Conservation (phyloP, 495 filamentous ascomycete species). For the Aspergillus homomorphus region DNA sequence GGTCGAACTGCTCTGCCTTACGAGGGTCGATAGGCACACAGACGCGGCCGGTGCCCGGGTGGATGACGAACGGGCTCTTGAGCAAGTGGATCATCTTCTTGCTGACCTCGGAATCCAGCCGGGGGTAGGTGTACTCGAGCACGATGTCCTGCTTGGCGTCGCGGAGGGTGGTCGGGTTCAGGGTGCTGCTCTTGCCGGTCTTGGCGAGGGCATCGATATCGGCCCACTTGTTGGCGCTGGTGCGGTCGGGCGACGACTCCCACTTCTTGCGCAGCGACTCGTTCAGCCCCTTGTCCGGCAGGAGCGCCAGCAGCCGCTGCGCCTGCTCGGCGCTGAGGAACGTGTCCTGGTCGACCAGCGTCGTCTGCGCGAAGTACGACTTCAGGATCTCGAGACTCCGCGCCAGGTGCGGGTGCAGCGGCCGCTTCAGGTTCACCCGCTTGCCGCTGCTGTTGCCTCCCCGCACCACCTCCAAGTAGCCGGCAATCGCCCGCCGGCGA, state of each 20-base stretch:
- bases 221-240: conserved; percentile 78
- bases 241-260: conserved; percentile 73
- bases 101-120: conserved; percentile 91
- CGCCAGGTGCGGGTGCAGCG: conserved; percentile 83
- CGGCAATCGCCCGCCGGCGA: conserved; percentile 75
- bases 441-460: conserved; percentile 84
- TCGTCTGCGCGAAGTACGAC: conserved; percentile 72
- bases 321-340: conserved; percentile 65
- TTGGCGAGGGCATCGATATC: conserved; percentile 87
- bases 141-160: conserved; percentile 93
- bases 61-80: conserved; percentile 93
- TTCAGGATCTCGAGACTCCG: conserved; percentile 83
- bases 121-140: conserved; percentile 96
- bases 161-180: conserved; percentile 64
- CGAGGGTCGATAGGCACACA: conserved; percentile 88
- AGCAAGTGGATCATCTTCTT: conserved; percentile 98
- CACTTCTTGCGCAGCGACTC: conserved; percentile 83
- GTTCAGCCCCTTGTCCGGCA: conserved; percentile 73
- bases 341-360: conserved; percentile 81
- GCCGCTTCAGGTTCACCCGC: conserved; percentile 78
- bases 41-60: conserved; percentile 88
- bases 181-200: conserved; percentile 59
- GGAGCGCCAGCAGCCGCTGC: conserved; percentile 69
- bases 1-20: conserved; percentile 75
- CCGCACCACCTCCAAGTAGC: conserved; percentile 81